Evolutionary conservation across 768 basidiomycete species (phyloP), one percentile per base, ranked within the genome.

Genomic region (Chalciporus sphaerocephalus): DNA sequence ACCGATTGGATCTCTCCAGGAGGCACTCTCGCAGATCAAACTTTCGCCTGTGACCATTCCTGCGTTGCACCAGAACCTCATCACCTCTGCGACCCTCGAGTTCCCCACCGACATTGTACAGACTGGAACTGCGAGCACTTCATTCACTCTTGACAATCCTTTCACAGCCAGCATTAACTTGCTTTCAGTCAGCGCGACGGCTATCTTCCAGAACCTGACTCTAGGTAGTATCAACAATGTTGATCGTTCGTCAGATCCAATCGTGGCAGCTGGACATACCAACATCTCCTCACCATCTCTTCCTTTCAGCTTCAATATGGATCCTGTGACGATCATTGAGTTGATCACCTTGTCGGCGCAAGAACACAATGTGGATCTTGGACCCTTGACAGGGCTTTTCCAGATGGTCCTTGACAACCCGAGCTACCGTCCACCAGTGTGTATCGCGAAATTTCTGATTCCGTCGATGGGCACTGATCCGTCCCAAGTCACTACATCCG

Each of bases 121-220:
- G 51, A 85, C 79, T 1, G 81, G 80, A 11, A 60, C 82, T 16
- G 82, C 83, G 2, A 70, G 71, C n/a, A 68, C 77, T 5, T 65
- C 76, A 1, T 84, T 87, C 57, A 70, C 65, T 1, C 69, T 88
- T 22, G 66, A 70, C 16, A 85, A 88, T 55, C 84, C 84, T 0
- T 88, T 88, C 65, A 85, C 83, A 0, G 83, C 85, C 15, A 78
- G 77, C 56, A 78, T 88, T 60, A 83, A 80, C 57, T 61, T 88
- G 13, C 58, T 83, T n/a, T 59, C 68, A 36, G 62, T 87, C 15
- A 65, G 63, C 2, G 76, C 83, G 1, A 74, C 64, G 5, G 85
- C 78, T 0, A 75, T 71, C 0, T 84, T 74, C 68, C 71, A 75
- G 17, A 72, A 70, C 37, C 56, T 87, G 33, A 72, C 72, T 1